A percentile compares a stretch with the other conserved stretches of the same genome.
Evolutionary conservation across 2,329 filamentous ascomycete genomes (phyloP).

Genomic region (Huntiella abstrusa): DNA sequence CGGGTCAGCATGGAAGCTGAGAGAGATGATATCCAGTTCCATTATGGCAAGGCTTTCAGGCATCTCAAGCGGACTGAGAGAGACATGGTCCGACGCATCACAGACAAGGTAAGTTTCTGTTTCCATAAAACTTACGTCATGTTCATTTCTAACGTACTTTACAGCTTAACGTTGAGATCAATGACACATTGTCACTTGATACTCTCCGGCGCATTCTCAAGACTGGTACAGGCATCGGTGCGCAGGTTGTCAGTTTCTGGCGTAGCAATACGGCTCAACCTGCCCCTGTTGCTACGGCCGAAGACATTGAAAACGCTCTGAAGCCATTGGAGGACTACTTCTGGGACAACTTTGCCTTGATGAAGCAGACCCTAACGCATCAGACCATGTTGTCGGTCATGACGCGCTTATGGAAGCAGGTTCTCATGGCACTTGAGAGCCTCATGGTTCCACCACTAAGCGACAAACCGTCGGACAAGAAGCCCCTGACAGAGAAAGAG

Average conservation of each 20-base stretch:
- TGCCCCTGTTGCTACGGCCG: slow-evolving; percentile 39
- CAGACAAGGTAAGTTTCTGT: slow-evolving; percentile 56
- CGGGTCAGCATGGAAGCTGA: slow-evolving; percentile 98
- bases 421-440: slow-evolving; percentile 74
- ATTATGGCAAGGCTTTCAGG: slow-evolving; percentile 92
- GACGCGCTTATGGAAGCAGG: slow-evolving; percentile 96
- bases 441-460: slow-evolving; percentile 84
- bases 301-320: slow-evolving; percentile 63
- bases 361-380: slow-evolving; percentile 90
- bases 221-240: slow-evolving; percentile 42
- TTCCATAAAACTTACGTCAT: neutral
- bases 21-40: slow-evolving; percentile 94
- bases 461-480: slow-evolving; percentile 79
- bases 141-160: neutral
- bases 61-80: slow-evolving; percentile 88
- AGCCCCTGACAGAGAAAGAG: slow-evolving; percentile 67
- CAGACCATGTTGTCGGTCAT: slow-evolving; percentile 98
- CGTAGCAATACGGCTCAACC: slow-evolving; percentile 36
- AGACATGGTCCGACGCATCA: slow-evolving; percentile 96
- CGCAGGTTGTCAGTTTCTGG: slow-evolving; percentile 53
- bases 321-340: slow-evolving; percentile 84
- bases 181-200: slow-evolving; percentile 66
- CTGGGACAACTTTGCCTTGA: slow-evolving; percentile 95
- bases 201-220: slow-evolving; percentile 59
- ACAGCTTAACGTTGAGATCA: slow-evolving; percentile 82